A percentile compares a stretch with the other conserved stretches of the same genome.
Evolutionary conservation across 2,329 filamentous ascomycete genomes (phyloP).

Genomic region (Cercospora sp.): DNA sequence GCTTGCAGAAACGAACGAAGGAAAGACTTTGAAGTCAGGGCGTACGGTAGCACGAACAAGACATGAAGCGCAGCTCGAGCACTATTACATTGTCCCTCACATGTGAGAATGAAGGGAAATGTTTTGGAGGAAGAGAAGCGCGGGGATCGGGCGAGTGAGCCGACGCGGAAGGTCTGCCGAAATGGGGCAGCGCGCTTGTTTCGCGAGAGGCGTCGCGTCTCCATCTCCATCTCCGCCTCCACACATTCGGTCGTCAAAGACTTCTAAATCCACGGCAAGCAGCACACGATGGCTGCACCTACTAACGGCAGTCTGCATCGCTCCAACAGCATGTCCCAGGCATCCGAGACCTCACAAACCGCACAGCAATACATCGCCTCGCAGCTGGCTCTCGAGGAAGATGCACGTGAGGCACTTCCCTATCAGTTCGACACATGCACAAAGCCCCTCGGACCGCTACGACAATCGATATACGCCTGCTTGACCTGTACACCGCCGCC

Average conservation of each 20-base stretch:
- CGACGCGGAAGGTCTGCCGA: neutral
- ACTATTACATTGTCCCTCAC: too few species aligned
- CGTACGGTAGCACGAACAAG: too few species aligned
- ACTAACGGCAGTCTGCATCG: conserved; percentile 10
- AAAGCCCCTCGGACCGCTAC: conserved; percentile 79
- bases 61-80: too few species aligned
- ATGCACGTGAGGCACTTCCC: conserved; percentile 90
- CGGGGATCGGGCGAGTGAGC: too few species aligned
- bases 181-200: neutral
- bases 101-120: too few species aligned
- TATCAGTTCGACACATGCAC: conserved; percentile 96
- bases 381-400: conserved; percentile 87
- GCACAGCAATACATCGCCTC: conserved; percentile 73
- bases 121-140: too few species aligned
- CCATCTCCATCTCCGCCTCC: neutral
- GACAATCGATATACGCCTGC: conserved; percentile 88
- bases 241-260: neutral
- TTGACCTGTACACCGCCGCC: conserved; percentile 89
- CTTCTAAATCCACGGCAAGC: neutral
- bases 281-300: neutral
- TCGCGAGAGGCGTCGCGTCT: neutral
- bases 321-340: conserved; percentile 22
- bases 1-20: too few species aligned
- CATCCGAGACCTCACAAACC: conserved; percentile 54
- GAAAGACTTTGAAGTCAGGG: too few species aligned